phyloP scores from a whole-genome alignment of 768 basidiomycete genomes.

The Sarcomyxa edulis region DNA sequence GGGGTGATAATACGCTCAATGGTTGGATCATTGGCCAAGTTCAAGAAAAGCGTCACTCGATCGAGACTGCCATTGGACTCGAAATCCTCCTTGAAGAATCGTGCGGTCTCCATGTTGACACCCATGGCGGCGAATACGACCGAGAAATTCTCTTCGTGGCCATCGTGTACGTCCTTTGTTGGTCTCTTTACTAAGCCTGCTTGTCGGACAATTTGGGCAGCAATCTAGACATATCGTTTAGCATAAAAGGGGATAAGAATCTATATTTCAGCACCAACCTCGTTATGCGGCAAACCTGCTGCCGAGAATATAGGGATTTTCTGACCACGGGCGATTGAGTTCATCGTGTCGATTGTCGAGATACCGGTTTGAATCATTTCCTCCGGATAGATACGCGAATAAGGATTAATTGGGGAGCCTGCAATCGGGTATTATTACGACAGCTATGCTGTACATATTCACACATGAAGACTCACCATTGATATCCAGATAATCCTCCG shows the following conservation, averaged over 20 bases:
- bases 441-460: conserved; percentile 7
- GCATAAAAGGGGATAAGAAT: not conserved
- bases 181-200: conserved; percentile 95
- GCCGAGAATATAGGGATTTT: conserved; percentile 99
- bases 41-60: conserved; percentile 96
- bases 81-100: conserved; percentile 99
- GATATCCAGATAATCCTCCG: conserved; percentile 98
- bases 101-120: conserved; percentile 99
- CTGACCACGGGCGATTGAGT: conserved; percentile 98
- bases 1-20: conserved; percentile 99
- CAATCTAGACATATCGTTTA: conserved; percentile 57
- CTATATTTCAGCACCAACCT: conserved; percentile 42
- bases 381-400: conserved; percentile 98
- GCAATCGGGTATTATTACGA: conserved; percentile 3
- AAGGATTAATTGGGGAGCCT: conserved; percentile 98
- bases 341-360: conserved; percentile 96
- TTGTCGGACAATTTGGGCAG: conserved; percentile 99
- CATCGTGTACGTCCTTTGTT: conserved; percentile 95
- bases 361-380: conserved; percentile 99
- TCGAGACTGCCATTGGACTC: conserved; percentile 98
- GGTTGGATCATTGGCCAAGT: conserved; percentile 97
- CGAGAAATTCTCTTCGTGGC: conserved; percentile 99
- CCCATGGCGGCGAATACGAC: conserved; percentile 99
- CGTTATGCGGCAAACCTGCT: conserved; percentile 97
- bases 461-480: conserved; percentile 76